Conservation (phyloP, 768 basidiomycete genomes). For the Podaxis rugospora region DNA sequence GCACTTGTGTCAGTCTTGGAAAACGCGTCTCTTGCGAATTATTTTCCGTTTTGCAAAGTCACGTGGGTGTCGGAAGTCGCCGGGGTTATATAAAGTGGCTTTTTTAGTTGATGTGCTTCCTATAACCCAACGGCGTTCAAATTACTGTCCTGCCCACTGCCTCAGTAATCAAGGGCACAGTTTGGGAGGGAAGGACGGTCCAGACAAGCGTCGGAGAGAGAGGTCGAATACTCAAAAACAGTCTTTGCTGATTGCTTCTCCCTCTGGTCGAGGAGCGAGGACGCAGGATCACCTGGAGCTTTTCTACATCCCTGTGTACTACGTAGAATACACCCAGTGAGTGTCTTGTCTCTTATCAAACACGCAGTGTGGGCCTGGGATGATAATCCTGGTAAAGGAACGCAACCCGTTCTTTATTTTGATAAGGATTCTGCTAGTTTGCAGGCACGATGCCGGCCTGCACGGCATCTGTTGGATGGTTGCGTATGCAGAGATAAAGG, state of each 20-base stretch:
- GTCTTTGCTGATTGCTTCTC: conserved; percentile 88
- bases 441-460: conserved; percentile 17
- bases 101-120: conserved; percentile 11
- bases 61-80: conserved; percentile 12
- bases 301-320: conserved; percentile 44
- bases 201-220: conserved; percentile 87
- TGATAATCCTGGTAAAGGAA: conserved; percentile 88
- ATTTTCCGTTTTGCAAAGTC: neutral
- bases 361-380: conserved; percentile 46
- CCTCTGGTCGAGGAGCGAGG: conserved; percentile 86
- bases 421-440: conserved; percentile 29
- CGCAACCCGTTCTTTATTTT: conserved; percentile 69
- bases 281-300: conserved; percentile 91
- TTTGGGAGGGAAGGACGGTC: conserved; percentile 63
- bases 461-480: conserved; percentile 36
- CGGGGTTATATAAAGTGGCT: conserved; percentile 26
- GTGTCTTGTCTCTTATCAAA: conserved; percentile 14
- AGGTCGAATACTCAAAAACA: conserved; percentile 76
- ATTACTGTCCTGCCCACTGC: conserved; percentile 68
- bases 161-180: conserved; percentile 19
- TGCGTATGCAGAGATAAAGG: conserved; percentile 80
- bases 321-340: conserved; percentile 17
- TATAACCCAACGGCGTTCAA: conserved; percentile 60
- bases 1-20: neutral
- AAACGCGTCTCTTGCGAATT: conserved; percentile 3